Conservation (phyloP, 305 asterid species). For the Solanum hybrid region DNA sequence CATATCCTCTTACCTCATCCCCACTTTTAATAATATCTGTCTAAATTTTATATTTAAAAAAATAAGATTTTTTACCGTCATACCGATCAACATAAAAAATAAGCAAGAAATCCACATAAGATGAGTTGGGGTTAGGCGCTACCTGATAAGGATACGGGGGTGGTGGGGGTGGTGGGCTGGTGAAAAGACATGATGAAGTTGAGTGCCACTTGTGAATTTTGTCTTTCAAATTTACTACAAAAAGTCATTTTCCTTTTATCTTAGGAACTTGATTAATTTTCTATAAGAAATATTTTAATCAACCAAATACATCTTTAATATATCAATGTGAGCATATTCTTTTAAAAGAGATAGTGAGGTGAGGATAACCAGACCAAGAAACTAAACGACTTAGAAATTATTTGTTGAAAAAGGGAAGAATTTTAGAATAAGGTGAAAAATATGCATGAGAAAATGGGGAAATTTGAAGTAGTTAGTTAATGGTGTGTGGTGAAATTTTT, state of each 20-base stretch:
- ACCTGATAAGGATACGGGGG: neutral
- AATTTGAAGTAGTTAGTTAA: no score
- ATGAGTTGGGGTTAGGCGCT: neutral
- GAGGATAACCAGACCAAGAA: neutral
- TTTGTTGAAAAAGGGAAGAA: neutral
- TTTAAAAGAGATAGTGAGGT: neutral
- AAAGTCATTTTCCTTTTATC: neutral
- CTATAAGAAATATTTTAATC: neutral
- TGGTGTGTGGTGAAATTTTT: neutral
- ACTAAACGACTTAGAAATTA: no score
- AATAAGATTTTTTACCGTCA: fast-evolving
- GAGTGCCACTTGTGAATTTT: neutral
- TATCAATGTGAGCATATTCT: neutral
- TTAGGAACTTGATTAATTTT: neutral
- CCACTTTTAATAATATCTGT: neutral
- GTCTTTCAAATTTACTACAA: neutral
- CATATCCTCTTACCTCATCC: neutral
- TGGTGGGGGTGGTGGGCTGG: neutral
- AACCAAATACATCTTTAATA: neutral
- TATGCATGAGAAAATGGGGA: neutral
- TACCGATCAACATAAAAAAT: neutral
- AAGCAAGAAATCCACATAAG: neutral
- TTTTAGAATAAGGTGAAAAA: neutral
- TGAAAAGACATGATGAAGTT: neutral
- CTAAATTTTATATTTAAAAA: neutral